A percentile compares a stretch with the other conserved stretches of the same genome.
phyloP scores from a whole-genome alignment of 495 filamentous ascomycete species.

The Astrothelium macrocarpum region DNA sequence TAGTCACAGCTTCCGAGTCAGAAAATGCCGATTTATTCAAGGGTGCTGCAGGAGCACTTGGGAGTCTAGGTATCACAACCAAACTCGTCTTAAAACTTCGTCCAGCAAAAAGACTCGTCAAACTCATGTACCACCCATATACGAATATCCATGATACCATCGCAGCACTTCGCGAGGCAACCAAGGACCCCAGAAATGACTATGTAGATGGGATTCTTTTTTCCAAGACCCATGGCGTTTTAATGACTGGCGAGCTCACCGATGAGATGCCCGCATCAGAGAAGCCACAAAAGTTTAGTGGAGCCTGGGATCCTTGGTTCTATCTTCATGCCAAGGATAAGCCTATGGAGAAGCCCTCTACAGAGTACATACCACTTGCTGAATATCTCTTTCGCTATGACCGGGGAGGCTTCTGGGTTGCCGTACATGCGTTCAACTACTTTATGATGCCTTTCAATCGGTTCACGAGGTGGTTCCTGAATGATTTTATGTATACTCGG shows the following conservation, averaged over 20 bases:
- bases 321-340: slow-evolving; percentile 41
- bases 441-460: slow-evolving; percentile 47
- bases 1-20: slow-evolving; percentile 33
- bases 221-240: slow-evolving; percentile 34
- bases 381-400: slow-evolving; percentile 59
- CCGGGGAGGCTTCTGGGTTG: slow-evolving; percentile 52
- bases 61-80: slow-evolving; percentile 46
- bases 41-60: slow-evolving; percentile 44
- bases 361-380: slow-evolving; percentile 43
- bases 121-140: slow-evolving; percentile 40
- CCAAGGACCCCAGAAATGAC: slow-evolving; percentile 31
- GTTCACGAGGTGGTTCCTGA: slow-evolving; percentile 43
- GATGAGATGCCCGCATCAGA: slow-evolving; percentile 17
- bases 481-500: slow-evolving; percentile 45
- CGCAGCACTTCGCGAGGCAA: slow-evolving; percentile 27
- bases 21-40: slow-evolving; percentile 41
- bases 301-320: slow-evolving; percentile 48
- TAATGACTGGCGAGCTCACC: slow-evolving; percentile 41
- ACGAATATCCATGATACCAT: slow-evolving; percentile 34
- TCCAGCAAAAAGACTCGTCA: slow-evolving; percentile 40
- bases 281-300: slow-evolving; percentile 36
- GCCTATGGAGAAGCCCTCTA: slow-evolving; percentile 13
- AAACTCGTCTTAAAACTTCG: slow-evolving; percentile 43
- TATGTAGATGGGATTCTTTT: slow-evolving; percentile 49
- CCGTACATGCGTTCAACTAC: slow-evolving; percentile 42